Base-by-base conservation (phyloP, 148 eudicot genomes). In the Polygonum maritimum region DNA sequence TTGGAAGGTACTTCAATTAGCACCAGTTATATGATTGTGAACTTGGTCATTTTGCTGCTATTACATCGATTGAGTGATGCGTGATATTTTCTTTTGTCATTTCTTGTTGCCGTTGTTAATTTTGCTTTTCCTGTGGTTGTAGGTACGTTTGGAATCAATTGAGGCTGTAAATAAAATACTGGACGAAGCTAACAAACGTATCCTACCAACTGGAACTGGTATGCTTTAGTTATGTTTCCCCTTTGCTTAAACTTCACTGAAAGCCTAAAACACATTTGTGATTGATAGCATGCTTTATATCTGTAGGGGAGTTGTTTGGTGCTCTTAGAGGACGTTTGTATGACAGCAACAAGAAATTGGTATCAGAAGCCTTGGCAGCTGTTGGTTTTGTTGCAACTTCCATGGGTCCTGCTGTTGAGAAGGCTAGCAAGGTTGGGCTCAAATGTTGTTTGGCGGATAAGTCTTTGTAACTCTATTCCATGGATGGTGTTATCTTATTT, bases 171-270 rank as follows among this genome's bases (percentile, higher is more conserved):
- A 88, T 82, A 89, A 76, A 76, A 91, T 92, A 47, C 74, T 92
- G 87, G 99, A 96, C 83, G 99, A 96, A 85, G 99, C 98, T 69
- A 96, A 96, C 82, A 96, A 85, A 72, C 99, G 98, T 70, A 91
- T 96, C 81, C 93, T 89, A 79, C 95, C 99, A 3, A 83, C 88
- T 57, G 99, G 99, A 84, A 95, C 96, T 78, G 99, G 96, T 95
- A 84, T 65, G 18, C 19, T 55, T 10, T 72, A 51, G 79, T 18
- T 67, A 38, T 54, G 19, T 72, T 63, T 62, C 47, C 80, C 18
- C 44, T 71, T 9, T 69, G 36, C 26, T 75, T 52, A 10, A 44
- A 47, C 78, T 33, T 7, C 51, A 13, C 79, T 14, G 9, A 5
- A 15, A 16, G 18, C 4, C 44, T 35, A 13, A 7, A 67, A n/a